Conservation (phyloP, 1,139 yeast species). For the Kurtzmaniella quercitrusa region DNA sequence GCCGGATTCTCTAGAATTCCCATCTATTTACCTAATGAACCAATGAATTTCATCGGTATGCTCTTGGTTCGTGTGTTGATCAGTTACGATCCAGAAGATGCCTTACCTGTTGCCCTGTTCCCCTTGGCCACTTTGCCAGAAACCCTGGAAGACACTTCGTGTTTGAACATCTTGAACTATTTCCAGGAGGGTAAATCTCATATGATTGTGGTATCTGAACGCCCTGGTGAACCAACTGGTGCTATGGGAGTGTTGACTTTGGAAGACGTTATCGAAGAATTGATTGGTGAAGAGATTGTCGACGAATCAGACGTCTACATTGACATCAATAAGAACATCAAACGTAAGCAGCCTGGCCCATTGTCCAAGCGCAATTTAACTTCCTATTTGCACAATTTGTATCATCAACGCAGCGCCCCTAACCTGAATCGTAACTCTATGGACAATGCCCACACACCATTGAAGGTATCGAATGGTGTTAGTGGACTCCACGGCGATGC, state of each 20-base stretch:
- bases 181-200: conserved; percentile 98
- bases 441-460: conserved; percentile 18
- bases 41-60: conserved; percentile 92
- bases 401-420: conserved; percentile 22
- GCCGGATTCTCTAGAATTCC: conserved; percentile 96
- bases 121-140: conserved; percentile 96
- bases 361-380: conserved; percentile 69
- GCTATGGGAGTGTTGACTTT: conserved; percentile 89
- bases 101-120: conserved; percentile 86
- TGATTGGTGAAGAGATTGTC: conserved; percentile 95
- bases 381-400: conserved; percentile 60
- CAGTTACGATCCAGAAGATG: conserved; percentile 96
- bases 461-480: conserved; percentile 2
- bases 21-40: conserved; percentile 88
- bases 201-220: conserved; percentile 88
- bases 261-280: conserved; percentile 95
- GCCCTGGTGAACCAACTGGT: conserved; percentile 85
- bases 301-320: conserved; percentile 96
- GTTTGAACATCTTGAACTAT: conserved; percentile 87
- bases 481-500: conserved; percentile 1
- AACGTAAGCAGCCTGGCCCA: conserved; percentile 83
- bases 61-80: conserved; percentile 85
- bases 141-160: conserved; percentile 86
- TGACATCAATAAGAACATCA: conserved; percentile 84
- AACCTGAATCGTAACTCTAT: conserved; percentile 38